These are phyloP conservation scores for Pseudomonodictys pantanalensis DNA, from an alignment of 495 filamentous ascomycete species.

Conservation along the genomic window DNA sequence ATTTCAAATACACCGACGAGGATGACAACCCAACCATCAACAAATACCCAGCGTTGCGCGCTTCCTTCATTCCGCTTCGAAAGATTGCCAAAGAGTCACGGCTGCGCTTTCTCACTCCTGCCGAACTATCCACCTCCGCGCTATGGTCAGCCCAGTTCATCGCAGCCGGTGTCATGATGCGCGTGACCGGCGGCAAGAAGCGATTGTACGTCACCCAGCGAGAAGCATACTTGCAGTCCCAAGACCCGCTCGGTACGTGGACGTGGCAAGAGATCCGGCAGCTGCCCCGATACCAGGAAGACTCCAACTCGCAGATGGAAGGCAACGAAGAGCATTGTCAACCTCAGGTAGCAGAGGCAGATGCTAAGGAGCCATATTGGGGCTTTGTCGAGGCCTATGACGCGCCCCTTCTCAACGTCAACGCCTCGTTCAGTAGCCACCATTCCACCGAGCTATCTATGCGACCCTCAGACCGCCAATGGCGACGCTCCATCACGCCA, in stretches of 20 bases:
- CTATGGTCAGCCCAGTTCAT: conserved; percentile 68
- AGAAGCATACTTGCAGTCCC: conserved; percentile 59
- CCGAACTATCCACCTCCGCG: conserved; percentile 64
- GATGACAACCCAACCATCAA: conserved; percentile 12
- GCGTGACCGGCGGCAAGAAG: conserved; percentile 50
- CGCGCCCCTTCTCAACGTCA: conserved; percentile 42
- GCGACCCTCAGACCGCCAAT: conserved; percentile 22
- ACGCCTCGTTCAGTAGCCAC: conserved; percentile 40
- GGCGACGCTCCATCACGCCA: conserved; percentile 21
- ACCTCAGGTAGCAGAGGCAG: conserved; percentile 52
- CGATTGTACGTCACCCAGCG: conserved; percentile 65
- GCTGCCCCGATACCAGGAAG: conserved; percentile 51
- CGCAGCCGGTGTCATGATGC: conserved; percentile 61
- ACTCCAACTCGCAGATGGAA: conserved; percentile 39
- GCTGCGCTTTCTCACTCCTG: conserved; percentile 60
- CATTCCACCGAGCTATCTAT: conserved; percentile 23
- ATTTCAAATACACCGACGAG: conserved; percentile 9
- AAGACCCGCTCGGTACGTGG: conserved; percentile 47
- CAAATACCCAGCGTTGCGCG: conserved; percentile 43
- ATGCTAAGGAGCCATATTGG: conserved; percentile 58
- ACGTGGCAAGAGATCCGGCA: conserved; percentile 60
- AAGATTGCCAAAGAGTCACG: conserved; percentile 66
- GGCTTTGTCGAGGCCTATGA: conserved; percentile 55
- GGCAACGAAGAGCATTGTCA: conserved; percentile 34
- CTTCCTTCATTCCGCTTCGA: conserved; percentile 63